Base-by-base conservation (phyloP, 208 protist species). In the Leishmania lainsoni region DNA sequence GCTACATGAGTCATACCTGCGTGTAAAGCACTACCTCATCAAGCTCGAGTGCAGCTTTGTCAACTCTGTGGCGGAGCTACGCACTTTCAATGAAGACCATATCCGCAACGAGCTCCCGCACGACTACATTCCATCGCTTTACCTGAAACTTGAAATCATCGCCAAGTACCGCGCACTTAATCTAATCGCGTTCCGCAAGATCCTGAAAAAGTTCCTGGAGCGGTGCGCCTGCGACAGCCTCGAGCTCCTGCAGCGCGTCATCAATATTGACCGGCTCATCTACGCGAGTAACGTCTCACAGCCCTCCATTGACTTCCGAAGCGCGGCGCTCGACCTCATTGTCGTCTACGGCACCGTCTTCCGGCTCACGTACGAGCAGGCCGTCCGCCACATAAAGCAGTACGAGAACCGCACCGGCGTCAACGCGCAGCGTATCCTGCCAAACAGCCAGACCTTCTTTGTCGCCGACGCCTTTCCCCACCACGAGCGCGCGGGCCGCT, bases 311-410 rank as follows among this genome's bases (percentile, higher is more conserved):
- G 90, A 97, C 69, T 69, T 95, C 1, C 91, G 92, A 32, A 88
- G 84, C 56, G 84, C 93, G 39, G 86, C 88, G 17, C 54, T 93
- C 8, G 80, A 93, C 77, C 45, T 97, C 0, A 93, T 95, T 71
- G 90, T 88, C 45, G 81, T 97, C 52, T 95, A 94, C 77, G 94
- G 91, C 72, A 96, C 91, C 1, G 94, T 96, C 42, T 94, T 89
- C 83, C 78, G 85, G 12, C 80, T 89, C 29, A 91, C 89, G 17
- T 96, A 93, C 81, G 94, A 95, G 73, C 86, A 88, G 39, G 83
- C 92, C 9, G 81, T 92, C 29, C 72, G 51, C 35, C 73, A 75
- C 42, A 84, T 97, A 65, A 78, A 81, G 66, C 80, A 83, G 32
- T 93, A 93, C 79, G 89, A 89, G 52, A 76, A 84, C 69, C 83